Conservation (phyloP, 331 rosid species). For the Saraca asoca region DNA sequence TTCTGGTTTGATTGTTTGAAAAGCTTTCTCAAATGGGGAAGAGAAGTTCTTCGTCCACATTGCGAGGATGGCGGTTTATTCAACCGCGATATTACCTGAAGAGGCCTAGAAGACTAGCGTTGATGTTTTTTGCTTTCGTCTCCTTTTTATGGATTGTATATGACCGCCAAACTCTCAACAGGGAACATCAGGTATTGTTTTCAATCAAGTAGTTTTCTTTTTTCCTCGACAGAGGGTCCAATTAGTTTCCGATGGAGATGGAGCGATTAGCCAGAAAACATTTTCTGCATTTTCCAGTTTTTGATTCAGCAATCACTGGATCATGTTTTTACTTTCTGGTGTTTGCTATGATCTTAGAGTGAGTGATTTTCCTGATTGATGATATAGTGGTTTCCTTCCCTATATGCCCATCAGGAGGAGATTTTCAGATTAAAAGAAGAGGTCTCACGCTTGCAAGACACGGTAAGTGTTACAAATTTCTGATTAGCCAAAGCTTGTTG, state of each 20-base stretch:
- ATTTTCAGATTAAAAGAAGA: constrained; percentile 43
- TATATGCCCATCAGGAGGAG: constrained; percentile 37
- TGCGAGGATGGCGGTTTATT: constrained; percentile 37
- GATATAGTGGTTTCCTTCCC: not conserved
- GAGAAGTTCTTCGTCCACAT: constrained; percentile 37
- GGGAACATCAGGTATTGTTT: constrained; percentile 45
- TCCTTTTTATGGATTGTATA: constrained; percentile 42
- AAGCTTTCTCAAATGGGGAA: constrained; percentile 40
- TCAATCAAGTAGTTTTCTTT: too few species aligned
- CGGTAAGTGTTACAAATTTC: constrained; percentile 39
- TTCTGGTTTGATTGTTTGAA: not conserved
- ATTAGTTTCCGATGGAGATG: not conserved
- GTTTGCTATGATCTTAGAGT: not conserved
- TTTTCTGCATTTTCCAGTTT: too few species aligned
- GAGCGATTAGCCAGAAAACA: too few species aligned
- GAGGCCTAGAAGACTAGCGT: constrained; percentile 45
- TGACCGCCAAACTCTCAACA: constrained; percentile 43
- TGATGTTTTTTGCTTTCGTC: constrained; percentile 36
- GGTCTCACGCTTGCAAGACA: constrained; percentile 33
- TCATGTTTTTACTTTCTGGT: not conserved
- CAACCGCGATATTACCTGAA: constrained; percentile 48
- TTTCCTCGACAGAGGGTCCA: not conserved
- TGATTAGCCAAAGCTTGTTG: constrained; percentile 1
- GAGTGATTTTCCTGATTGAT: not conserved
- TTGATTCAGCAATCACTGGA: too few species aligned